Evolutionary conservation across 768 basidiomycete species (phyloP).

Genomic region (Lepiota subincarnata): DNA sequence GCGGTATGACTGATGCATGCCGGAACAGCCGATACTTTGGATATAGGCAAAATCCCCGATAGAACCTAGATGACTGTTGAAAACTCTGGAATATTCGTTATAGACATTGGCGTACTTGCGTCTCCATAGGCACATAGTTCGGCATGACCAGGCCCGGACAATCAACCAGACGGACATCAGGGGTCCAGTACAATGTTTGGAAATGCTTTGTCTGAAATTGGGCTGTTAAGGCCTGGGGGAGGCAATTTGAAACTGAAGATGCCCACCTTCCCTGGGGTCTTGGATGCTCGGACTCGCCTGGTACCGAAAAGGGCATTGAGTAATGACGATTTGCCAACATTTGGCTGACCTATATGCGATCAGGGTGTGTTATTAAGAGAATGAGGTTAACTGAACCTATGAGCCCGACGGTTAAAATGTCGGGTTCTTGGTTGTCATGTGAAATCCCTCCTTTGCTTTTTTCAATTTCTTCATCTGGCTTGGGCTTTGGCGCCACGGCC

Average conservation of each 20-base stretch:
- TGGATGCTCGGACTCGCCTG: slow-evolving; percentile 74
- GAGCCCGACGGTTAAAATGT: slow-evolving; percentile 74
- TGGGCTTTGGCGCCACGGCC: slow-evolving; percentile 29
- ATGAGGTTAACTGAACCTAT: slow-evolving; percentile 48
- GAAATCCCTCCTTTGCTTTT: slow-evolving; percentile 20
- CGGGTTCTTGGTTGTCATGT: slow-evolving; percentile 28
- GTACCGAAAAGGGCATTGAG: slow-evolving; percentile 87
- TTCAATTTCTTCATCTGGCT: slow-evolving; percentile 14
- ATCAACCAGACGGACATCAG: slow-evolving; percentile 85
- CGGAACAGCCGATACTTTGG: slow-evolving; percentile 78
- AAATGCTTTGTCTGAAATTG: slow-evolving; percentile 83
- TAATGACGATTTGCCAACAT: slow-evolving; percentile 92
- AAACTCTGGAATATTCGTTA: neutral
- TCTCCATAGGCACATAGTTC: slow-evolving; percentile 74
- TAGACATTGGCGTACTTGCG: slow-evolving; percentile 50
- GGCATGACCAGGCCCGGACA: slow-evolving; percentile 96
- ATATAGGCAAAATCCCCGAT: slow-evolving; percentile 70
- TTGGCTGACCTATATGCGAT: slow-evolving; percentile 69
- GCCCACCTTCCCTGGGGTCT: slow-evolving; percentile 79
- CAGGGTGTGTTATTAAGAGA: neutral
- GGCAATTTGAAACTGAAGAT: neutral
- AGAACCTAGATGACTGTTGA: slow-evolving; percentile 46
- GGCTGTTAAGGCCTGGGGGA: neutral
- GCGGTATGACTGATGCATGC: slow-evolving; percentile 74
- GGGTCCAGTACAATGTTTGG: slow-evolving; percentile 89